Percentiles rank a stretch among this genome's conserved stretches.
Conservation (phyloP, 768 basidiomycete species). For the Phaeolepiota aurea region DNA sequence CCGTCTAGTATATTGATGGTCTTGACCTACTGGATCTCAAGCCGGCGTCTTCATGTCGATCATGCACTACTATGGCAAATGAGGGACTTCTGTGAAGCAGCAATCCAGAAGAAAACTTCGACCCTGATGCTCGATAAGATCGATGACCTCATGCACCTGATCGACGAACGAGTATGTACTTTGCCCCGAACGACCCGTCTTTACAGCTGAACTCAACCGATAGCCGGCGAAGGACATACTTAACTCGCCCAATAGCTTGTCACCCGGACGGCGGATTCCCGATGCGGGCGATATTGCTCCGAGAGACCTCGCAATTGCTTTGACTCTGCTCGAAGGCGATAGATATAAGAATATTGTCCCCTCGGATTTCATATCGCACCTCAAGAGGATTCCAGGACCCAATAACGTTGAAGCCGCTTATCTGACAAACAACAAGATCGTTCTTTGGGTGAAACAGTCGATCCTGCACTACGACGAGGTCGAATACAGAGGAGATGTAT, state of each 20-base stretch:
- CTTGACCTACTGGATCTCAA: slow-evolving; percentile 26
- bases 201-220: background rate
- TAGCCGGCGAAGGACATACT: slow-evolving; percentile 7
- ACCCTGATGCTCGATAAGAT: slow-evolving; percentile 22
- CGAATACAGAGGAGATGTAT: slow-evolving; percentile 24
- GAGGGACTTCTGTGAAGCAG: slow-evolving; percentile 23
- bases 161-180: slow-evolving; percentile 19
- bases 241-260: slow-evolving; percentile 6
- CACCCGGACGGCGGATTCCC: slow-evolving; percentile 17
- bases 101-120: slow-evolving; percentile 18
- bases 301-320: slow-evolving; percentile 30
- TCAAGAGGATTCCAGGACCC: slow-evolving; percentile 16
- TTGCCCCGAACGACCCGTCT: background rate
- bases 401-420: slow-evolving; percentile 26
- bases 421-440: slow-evolving; percentile 28
- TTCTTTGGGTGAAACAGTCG: slow-evolving; percentile 30
- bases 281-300: slow-evolving; percentile 25
- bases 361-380: slow-evolving; percentile 33
- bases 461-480: slow-evolving; percentile 29
- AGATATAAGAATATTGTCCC: slow-evolving; percentile 27
- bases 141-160: slow-evolving; percentile 17
- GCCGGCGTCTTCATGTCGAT: slow-evolving; percentile 19
- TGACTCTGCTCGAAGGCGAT: slow-evolving; percentile 36
- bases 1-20: slow-evolving; percentile 24
- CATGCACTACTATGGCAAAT: slow-evolving; percentile 23